Conservation (phyloP, 73 alveolate genomes). For the Paramecium biaurelia region DNA sequence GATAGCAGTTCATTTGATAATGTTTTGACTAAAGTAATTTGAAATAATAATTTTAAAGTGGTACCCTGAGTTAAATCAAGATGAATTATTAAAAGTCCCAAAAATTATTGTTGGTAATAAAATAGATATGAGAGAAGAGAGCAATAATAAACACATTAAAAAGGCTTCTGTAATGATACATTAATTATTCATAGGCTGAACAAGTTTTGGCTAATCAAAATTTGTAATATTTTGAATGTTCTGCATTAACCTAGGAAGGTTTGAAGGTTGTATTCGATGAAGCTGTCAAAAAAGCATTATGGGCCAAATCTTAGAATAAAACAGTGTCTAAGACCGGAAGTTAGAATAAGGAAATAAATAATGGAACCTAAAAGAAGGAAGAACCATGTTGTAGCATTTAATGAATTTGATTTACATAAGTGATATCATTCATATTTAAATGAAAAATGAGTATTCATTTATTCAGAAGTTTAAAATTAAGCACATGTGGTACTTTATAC, state of each 20-base stretch:
- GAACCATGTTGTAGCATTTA: slow-evolving; percentile 33
- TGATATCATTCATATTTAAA: neutral
- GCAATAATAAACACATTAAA: slow-evolving; percentile 10
- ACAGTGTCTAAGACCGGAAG: neutral
- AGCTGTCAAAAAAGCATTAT: slow-evolving; percentile 35
- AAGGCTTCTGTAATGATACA: slow-evolving; percentile 12
- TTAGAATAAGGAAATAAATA: neutral
- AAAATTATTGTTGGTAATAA: slow-evolving; percentile 77
- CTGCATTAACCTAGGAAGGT: slow-evolving; percentile 63
- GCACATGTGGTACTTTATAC: neutral
- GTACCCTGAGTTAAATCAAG: slow-evolving; percentile 72
- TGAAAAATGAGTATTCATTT: neutral
- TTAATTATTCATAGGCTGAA: slow-evolving; percentile 28
- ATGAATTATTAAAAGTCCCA: slow-evolving; percentile 67
- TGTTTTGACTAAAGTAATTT: slow-evolving; percentile 66
- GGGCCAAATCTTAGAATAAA: neutral
- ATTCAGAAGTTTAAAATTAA: neutral
- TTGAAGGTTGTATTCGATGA: slow-evolving; percentile 48
- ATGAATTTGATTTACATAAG: neutral
- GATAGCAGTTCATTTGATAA: slow-evolving; percentile 71
- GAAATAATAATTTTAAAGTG: slow-evolving; percentile 50
- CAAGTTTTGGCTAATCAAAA: neutral
- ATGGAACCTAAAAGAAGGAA: neutral
- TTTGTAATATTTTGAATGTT: slow-evolving; percentile 51
- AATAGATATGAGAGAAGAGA: slow-evolving; percentile 66